phyloP scores from a whole-genome alignment of 805 yeast species.

The Isabelozyma heimii region DNA sequence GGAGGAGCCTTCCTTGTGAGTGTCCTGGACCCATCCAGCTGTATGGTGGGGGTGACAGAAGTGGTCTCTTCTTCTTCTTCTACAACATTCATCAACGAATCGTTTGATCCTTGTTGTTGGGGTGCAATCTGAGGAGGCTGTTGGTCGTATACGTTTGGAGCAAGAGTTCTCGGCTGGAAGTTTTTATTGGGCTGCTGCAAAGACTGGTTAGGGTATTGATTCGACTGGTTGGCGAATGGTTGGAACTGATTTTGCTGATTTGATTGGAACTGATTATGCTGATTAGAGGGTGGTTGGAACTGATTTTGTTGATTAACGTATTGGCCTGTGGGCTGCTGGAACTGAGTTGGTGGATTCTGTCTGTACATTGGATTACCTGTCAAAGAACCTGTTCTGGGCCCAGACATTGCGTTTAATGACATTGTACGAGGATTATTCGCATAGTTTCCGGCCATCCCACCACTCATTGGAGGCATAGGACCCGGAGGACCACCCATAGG shows the following conservation, averaged over 20 bases:
- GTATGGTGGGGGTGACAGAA: not conserved
- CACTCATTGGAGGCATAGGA: slow-evolving; percentile 2
- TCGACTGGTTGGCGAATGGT: not conserved
- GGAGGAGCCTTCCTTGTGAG: slow-evolving; percentile 5
- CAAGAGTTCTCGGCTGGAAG: not conserved
- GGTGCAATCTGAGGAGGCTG: not conserved
- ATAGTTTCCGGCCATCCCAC: slow-evolving; percentile 1
- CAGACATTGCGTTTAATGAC: slow-evolving; percentile 16
- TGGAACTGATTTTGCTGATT: not conserved
- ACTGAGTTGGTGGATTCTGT: slow-evolving; percentile 3
- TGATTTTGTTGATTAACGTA: slow-evolving; percentile 3
- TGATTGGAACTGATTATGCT: not conserved
- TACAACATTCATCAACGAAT: slow-evolving; percentile 30
- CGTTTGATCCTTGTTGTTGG: slow-evolving; percentile 18
- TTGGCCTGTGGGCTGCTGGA: not conserved
- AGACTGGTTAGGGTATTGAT: not conserved
- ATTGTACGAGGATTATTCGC: slow-evolving; percentile 19
- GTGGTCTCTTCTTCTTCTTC: slow-evolving; percentile 33
- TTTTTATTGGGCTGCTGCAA: not conserved
- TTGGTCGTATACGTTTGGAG: not conserved
- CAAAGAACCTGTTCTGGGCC: slow-evolving; percentile 1
- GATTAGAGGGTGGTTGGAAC: slow-evolving; percentile 1
- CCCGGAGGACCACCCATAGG: not conserved
- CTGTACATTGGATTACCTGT: not conserved
- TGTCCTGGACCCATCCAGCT: not conserved